These are phyloP conservation scores for Scutellaria galericulata DNA, from an alignment of 257 asterid species.

Conservation along the genomic window DNA sequence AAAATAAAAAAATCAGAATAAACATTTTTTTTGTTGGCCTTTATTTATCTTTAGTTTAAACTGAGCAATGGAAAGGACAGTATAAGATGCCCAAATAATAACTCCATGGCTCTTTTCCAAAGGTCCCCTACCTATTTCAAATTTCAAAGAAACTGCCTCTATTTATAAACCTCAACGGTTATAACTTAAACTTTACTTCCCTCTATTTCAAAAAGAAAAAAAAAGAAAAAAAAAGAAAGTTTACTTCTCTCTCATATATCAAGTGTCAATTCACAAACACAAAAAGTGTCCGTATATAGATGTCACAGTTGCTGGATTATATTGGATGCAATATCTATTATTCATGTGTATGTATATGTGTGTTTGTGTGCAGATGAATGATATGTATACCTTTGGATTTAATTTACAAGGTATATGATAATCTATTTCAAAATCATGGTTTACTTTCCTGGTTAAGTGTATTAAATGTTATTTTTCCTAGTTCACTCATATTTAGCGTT, in stretches of 20 bases:
- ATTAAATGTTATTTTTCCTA: too few relatives aligned
- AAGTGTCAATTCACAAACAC: background rate
- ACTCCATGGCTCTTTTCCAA: slow-evolving; percentile 3
- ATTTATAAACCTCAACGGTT: slow-evolving; percentile 24
- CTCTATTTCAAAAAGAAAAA: background rate
- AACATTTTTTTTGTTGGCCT: background rate
- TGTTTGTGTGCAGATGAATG: too few relatives aligned
- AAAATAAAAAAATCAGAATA: too few relatives aligned
- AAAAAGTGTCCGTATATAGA: background rate
- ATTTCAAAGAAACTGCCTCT: slow-evolving; percentile 18
- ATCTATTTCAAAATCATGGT: too few relatives aligned
- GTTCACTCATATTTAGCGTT: too few relatives aligned
- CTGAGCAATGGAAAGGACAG: background rate
- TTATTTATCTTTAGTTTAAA: background rate
- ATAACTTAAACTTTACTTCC: background rate
- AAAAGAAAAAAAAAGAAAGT: background rate
- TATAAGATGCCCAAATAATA: background rate
- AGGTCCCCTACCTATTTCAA: slow-evolving; percentile 26
- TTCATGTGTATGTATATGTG: too few relatives aligned
- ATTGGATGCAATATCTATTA: too few relatives aligned
- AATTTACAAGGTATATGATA: too few relatives aligned
- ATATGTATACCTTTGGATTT: too few relatives aligned
- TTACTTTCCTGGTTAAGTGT: too few relatives aligned
- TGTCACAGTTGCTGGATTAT: background rate
- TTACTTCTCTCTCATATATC: background rate